A percentile compares a stretch with the other conserved stretches of the same genome.
These are phyloP conservation scores for Ophidiomyces ophidiicola DNA, from an alignment of 2,329 filamentous ascomycete genomes.

Conservation along the genomic window DNA sequence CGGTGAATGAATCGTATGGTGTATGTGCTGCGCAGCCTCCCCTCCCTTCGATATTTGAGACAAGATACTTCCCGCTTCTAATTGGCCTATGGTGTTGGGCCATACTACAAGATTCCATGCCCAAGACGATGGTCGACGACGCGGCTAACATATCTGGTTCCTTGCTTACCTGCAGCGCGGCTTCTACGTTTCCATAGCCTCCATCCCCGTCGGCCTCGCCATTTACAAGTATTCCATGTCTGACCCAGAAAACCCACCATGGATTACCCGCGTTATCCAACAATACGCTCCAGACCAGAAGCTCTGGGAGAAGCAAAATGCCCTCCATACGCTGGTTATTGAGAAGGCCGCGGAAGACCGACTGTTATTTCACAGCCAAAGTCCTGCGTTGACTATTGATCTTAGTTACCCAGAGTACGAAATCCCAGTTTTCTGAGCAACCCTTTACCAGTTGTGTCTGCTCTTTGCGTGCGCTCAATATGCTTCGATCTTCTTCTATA, in stretches of 20 bases:
- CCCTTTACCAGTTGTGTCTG: background rate
- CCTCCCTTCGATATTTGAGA: conserved; percentile 13
- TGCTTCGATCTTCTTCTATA: background rate
- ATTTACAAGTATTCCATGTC: conserved; percentile 33
- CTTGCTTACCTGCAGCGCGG: conserved; percentile 28
- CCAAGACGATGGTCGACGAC: conserved; percentile 7
- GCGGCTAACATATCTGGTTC: conserved; percentile 10
- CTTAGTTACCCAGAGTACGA: conserved; percentile 55
- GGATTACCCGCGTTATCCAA: conserved; percentile 39
- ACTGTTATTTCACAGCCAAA: conserved; percentile 44
- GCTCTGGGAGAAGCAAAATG: conserved; percentile 44
- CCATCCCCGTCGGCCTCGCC: conserved; percentile 31
- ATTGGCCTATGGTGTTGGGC: conserved; percentile 1
- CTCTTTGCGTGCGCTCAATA: too few relatives aligned
- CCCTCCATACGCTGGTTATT: conserved; percentile 47
- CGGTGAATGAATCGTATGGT: conserved; percentile 36
- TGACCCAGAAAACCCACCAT: conserved; percentile 30
- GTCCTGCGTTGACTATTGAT: conserved; percentile 36
- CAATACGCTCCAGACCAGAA: conserved; percentile 44
- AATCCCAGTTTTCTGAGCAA: conserved; percentile 5
- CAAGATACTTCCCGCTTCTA: background rate
- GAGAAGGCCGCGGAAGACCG: conserved; percentile 53
- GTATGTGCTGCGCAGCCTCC: conserved; percentile 27
- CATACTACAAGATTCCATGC: background rate
- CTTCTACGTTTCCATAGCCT: conserved; percentile 36